Evolutionary conservation across 2,329 filamentous ascomycete genomes (phyloP).

Genomic region (Coleophoma cylindrospora): DNA sequence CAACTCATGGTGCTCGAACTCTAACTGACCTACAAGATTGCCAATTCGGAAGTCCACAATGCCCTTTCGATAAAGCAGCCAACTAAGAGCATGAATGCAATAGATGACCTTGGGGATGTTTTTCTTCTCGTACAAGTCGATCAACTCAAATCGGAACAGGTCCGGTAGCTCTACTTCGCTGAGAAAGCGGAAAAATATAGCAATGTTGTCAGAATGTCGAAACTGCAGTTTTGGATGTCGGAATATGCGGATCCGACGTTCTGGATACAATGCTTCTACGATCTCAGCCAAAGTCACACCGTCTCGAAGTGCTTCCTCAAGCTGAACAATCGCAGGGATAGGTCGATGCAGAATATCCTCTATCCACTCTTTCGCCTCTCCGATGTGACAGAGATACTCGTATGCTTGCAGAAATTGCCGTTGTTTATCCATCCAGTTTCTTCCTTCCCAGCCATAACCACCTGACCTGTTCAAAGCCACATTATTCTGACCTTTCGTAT

Average conservation of each 20-base stretch:
- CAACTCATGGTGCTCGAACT: conserved; percentile 96
- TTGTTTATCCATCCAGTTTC: conserved; percentile 99
- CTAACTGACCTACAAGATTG: conserved; percentile 90
- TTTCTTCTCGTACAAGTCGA: conserved; percentile 98
- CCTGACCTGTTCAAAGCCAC: conserved; percentile 40
- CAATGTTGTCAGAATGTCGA: conserved; percentile 96
- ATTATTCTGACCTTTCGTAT: conserved; percentile 30
- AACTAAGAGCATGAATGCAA: conserved; percentile 94
- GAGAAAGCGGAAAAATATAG: conserved; percentile 89
- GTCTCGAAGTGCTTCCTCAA: conserved; percentile 88
- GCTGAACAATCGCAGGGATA: conserved; percentile 86
- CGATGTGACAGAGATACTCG: conserved; percentile 97
- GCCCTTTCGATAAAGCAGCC: conserved; percentile 92
- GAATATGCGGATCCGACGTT: conserved; percentile 76
- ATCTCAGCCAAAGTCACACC: conserved; percentile 93
- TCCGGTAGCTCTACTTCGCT: conserved; percentile 90
- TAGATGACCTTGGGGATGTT: conserved; percentile 99
- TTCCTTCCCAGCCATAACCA: conserved; percentile 69
- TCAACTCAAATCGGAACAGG: conserved; percentile 92
- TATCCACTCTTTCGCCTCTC: conserved; percentile 99
- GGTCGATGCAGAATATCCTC: conserved; percentile 81
- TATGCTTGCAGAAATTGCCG: conserved; percentile 95
- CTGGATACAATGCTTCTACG: conserved; percentile 81
- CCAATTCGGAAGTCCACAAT: conserved; percentile 95
- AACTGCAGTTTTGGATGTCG: conserved; percentile 80